Evolutionary conservation across 1,139 yeast genomes (phyloP), one percentile per base, ranked within the genome.

Genomic region (Magnusiomyces ingens): DNA sequence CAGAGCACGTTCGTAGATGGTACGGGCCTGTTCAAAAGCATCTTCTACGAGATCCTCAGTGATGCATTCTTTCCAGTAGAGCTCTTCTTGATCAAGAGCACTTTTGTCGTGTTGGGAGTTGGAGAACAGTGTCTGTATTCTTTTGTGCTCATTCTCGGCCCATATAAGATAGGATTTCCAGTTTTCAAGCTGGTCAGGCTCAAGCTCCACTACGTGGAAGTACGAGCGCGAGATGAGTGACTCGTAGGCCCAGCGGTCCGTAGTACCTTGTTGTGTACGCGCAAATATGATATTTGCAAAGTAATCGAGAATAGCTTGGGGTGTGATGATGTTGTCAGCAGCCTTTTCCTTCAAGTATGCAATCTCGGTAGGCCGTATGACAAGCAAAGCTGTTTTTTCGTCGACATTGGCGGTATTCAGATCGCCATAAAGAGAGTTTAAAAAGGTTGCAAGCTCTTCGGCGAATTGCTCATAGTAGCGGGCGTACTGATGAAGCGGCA

Each of bases 401-500:
- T 32, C 15, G 8, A 42, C 8, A 15, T 5, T 4, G 21, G 21
- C 10, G 19, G 32, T 19, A 12, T 19, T 15, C 38, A 26, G 5
- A 15, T 38, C 45, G 12, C n/a, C 40, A 36, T 36, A 36, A 36
- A 36, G 17, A 15, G 32, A 12, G 5, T 15, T 12, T 42, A 19
- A 42, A 13, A 15, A 11, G 15, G n/a, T 13, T 4, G 17, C 3
- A n/a, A 36, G 40, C n/a, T 36, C 50, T 11, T 44, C 55, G 2
- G 49, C 6, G 21, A 63, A 52, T 55, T 59, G 58, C 44, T 71
- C 72, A 56, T 67, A 74, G 62, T 82, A 82, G 55, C 78, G 75
- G 13, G 86, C 78, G 67, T 81, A 90, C 61, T 89, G 88, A 67
- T 89, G 89, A 37, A 85, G 61, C 0, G 98, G 98, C 1, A 86